Conservation (phyloP, 768 basidiomycete genomes). For the Flagelloscypha sp. region DNA sequence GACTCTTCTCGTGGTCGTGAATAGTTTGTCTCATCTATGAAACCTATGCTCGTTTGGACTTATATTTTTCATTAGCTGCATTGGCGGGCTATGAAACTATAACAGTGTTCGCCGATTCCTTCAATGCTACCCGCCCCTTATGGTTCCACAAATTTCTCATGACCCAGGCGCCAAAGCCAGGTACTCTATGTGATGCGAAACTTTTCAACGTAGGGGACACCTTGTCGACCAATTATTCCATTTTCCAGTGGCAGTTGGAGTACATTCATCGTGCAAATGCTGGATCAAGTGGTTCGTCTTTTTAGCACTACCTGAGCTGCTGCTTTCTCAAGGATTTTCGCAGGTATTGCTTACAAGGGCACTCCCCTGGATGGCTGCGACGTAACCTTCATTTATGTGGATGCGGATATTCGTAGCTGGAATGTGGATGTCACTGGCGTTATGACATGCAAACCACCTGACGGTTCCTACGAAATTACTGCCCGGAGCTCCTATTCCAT, state of each 20-base stretch:
- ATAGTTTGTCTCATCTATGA: not conserved
- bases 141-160: slow-evolving; percentile 20
- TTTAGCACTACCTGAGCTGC: no score
- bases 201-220: slow-evolving; percentile 19
- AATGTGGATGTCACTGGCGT: slow-evolving; percentile 15
- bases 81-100: slow-evolving; percentile 20
- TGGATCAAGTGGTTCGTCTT: slow-evolving; percentile 10
- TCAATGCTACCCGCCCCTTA: slow-evolving; percentile 15
- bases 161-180: slow-evolving; percentile 12
- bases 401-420: slow-evolving; percentile 11
- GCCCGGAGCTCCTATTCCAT: slow-evolving; percentile 13
- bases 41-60: not conserved
- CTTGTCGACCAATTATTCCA: slow-evolving; percentile 18
- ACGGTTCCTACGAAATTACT: slow-evolving; percentile 10
- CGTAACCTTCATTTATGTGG: slow-evolving; percentile 14
- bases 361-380: slow-evolving; percentile 19
- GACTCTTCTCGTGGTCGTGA: slow-evolving; percentile 1
- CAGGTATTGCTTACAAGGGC: slow-evolving; percentile 17
- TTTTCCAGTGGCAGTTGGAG: slow-evolving; percentile 18
- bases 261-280: slow-evolving; percentile 15
- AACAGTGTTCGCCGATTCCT: slow-evolving; percentile 16
- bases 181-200: slow-evolving; percentile 19
- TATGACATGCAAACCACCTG: slow-evolving; percentile 9
- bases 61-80: slow-evolving; percentile 9
- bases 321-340: no score